Percentiles rank a stretch among this genome's conserved stretches.
Evolutionary conservation across 208 protist genomes (phyloP).

Genomic region (Porcisia deanei): DNA sequence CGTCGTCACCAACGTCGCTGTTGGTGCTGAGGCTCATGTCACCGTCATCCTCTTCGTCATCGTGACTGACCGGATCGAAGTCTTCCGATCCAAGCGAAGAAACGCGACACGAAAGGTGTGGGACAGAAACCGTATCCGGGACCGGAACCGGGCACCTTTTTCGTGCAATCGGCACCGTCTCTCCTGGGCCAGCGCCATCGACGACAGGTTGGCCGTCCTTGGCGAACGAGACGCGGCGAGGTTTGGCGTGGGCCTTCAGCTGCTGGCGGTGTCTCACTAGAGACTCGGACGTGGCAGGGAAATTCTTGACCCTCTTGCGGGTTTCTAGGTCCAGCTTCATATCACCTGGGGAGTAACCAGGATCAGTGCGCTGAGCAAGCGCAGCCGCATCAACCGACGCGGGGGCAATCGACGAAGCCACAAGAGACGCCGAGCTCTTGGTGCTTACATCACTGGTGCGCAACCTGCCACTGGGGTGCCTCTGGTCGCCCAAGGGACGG

Average conservation of each 20-base stretch:
- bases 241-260: constrained; percentile 24
- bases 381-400: background rate
- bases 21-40: constrained; percentile 30
- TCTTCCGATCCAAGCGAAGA: background rate
- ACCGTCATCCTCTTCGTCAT: constrained; percentile 15
- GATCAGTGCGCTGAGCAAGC: background rate
- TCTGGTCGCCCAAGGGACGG: constrained; percentile 6
- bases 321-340: constrained; percentile 20
- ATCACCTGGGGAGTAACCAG: constrained; percentile 29
- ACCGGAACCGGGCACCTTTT: background rate
- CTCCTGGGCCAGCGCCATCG: background rate
- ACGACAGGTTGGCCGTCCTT: constrained; percentile 24
- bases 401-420: background rate
- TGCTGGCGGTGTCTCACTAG: constrained; percentile 18
- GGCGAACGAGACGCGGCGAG: constrained; percentile 17
- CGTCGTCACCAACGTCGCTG: constrained; percentile 55
- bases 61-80: background rate
- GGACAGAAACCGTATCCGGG: background rate
- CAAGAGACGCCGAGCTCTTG: background rate
- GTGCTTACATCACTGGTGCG: background rate
- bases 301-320: constrained; percentile 21
- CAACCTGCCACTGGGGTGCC: background rate
- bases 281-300: constrained; percentile 36
- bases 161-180: background rate
- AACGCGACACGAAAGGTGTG: background rate